Conservation (phyloP, 257 asterid species). For the Solanum pinnatisectum region DNA sequence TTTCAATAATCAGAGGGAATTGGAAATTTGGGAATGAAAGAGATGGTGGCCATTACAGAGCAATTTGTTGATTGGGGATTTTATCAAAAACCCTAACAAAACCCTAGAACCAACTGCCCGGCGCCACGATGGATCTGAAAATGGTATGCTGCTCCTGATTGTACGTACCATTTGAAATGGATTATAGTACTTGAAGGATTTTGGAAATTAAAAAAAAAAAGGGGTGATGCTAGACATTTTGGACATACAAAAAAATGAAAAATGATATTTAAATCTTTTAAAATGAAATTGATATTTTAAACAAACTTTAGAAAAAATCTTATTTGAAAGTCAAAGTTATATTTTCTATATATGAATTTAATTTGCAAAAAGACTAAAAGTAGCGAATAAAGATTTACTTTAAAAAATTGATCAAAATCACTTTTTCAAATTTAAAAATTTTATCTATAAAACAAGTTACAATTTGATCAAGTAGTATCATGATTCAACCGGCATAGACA, state of each 20-base stretch:
- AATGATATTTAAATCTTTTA: no score
- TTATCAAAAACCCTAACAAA: constrained; percentile 18
- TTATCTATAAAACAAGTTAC: no score
- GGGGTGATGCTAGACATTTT: background rate
- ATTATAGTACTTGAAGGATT: background rate
- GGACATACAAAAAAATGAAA: background rate
- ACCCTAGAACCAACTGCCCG: constrained; percentile 29
- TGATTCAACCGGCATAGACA: background rate
- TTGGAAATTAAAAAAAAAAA: background rate
- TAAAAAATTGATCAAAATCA: background rate
- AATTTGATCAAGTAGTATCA: background rate
- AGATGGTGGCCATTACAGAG: constrained; percentile 3
- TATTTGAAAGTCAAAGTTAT: background rate
- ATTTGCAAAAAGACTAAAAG: no score
- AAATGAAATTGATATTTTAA: background rate
- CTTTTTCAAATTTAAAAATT: no score
- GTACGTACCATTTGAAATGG: background rate
- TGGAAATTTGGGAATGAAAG: background rate
- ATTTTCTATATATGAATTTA: no score
- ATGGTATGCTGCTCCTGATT: background rate
- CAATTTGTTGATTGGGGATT: background rate
- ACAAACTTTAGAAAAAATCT: background rate
- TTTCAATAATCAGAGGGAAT: background rate
- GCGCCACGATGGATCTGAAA: background rate
- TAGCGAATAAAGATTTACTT: no score